A percentile compares a stretch with the other conserved stretches of the same genome.
Evolutionary conservation across 805 yeast species (phyloP).

Genomic region (Phaffomyces antillensis): DNA sequence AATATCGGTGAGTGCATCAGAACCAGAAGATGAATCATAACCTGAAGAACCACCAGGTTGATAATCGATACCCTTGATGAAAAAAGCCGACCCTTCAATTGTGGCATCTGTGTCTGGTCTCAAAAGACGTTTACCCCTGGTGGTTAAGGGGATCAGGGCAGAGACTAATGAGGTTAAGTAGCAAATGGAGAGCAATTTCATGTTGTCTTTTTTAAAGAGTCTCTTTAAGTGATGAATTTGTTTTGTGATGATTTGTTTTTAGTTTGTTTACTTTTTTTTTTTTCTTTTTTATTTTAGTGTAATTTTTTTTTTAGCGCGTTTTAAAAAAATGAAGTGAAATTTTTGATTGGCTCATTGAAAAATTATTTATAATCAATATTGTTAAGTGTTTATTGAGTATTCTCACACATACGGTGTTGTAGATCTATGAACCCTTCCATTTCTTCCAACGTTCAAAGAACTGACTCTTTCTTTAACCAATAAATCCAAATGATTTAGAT

Average conservation of each 20-base stretch:
- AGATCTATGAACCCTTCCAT: constrained; percentile 23
- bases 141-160: constrained; percentile 53
- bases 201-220: too few relatives aligned
- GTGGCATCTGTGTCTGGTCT: constrained; percentile 39
- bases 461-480: constrained; percentile 19
- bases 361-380: too few relatives aligned
- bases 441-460: constrained; percentile 19
- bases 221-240: too few relatives aligned
- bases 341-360: too few relatives aligned
- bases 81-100: constrained; percentile 56
- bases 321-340: too few relatives aligned
- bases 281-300: too few relatives aligned
- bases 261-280: too few relatives aligned
- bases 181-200: too few relatives aligned
- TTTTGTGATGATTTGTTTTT: too few relatives aligned
- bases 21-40: constrained; percentile 24
- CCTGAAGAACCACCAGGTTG: constrained; percentile 89
- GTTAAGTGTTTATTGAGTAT: too few relatives aligned
- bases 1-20: constrained; percentile 68
- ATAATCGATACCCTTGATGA: constrained; percentile 82
- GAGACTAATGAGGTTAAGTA: too few relatives aligned
- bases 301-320: too few relatives aligned
- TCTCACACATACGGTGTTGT: constrained; percentile 21
- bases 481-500: constrained; percentile 11
- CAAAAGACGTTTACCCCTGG: constrained; percentile 52